Percentiles rank a stretch among this genome's conserved stretches.
Conservation (phyloP, 225 moss, liverwort and hornwort species). For the Neckera pumila region DNA sequence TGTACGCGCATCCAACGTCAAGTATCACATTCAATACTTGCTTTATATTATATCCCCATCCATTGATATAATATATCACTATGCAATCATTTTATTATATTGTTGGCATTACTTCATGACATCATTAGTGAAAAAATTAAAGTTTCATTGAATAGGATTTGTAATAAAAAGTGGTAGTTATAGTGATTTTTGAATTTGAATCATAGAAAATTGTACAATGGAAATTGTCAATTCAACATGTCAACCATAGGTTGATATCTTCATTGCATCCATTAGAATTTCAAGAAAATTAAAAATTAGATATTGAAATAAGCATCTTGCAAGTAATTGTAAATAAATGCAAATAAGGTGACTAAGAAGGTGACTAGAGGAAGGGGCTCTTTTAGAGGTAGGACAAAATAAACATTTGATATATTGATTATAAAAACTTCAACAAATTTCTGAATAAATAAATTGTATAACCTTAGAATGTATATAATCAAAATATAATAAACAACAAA, state of each 20-base stretch:
- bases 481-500: neutral
- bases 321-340: neutral
- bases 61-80: neutral
- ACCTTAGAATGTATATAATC: neutral
- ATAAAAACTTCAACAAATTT: too few relatives aligned
- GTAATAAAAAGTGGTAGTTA: neutral
- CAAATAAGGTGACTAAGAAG: neutral
- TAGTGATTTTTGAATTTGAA: neutral
- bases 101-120: neutral
- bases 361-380: accelerated
- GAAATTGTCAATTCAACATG: neutral
- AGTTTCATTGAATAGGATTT: neutral
- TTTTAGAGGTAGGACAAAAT: neutral
- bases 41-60: neutral
- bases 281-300: neutral
- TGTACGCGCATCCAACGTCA: constrained; percentile 69
- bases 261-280: neutral
- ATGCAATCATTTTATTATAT: neutral
- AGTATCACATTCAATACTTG: neutral
- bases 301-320: neutral
- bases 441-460: neutral
- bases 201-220: neutral
- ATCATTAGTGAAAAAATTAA: neutral
- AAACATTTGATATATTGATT: neutral
- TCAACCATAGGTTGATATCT: neutral